Evolutionary conservation across 179 eudicot genomes (phyloP).

Genomic region (Drosera spatulata): DNA sequence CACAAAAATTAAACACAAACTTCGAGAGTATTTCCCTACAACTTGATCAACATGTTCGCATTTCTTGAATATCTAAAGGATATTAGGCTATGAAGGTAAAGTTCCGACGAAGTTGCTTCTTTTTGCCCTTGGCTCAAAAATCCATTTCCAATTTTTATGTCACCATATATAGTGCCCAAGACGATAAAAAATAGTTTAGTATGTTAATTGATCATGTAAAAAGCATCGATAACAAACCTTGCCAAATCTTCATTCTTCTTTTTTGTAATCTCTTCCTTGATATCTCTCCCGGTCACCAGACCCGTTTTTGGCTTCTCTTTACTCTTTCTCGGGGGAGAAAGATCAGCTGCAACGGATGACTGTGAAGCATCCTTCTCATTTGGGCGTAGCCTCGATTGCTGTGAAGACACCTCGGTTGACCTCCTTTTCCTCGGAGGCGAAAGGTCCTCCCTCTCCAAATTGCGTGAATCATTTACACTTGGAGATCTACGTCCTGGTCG

Average conservation of each 20-base stretch:
- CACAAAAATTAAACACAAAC: no score
- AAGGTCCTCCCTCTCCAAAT: conserved; percentile 25
- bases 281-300: neutral
- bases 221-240: neutral
- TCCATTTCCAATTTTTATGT: no score
- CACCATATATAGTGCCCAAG: no score
- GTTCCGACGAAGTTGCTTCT: no score
- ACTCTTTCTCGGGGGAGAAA: conserved; percentile 3
- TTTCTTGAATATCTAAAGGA: no score
- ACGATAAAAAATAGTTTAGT: conserved; percentile 1
- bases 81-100: no score
- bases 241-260: neutral
- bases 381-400: no score
- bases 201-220: neutral
- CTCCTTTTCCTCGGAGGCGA: conserved; percentile 65
- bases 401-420: no score
- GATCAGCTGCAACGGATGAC: conserved; percentile 1
- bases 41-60: no score
- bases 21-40: no score
- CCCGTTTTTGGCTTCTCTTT: conserved; percentile 1
- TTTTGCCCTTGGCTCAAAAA: no score
- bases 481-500: conserved; percentile 19
- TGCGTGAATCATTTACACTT: conserved; percentile 1
- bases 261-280: conserved; percentile 1
- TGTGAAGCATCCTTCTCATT: neutral